Conservation (phyloP, 2,329 filamentous ascomycete genomes). For the Aspergillus viridinutans region DNA sequence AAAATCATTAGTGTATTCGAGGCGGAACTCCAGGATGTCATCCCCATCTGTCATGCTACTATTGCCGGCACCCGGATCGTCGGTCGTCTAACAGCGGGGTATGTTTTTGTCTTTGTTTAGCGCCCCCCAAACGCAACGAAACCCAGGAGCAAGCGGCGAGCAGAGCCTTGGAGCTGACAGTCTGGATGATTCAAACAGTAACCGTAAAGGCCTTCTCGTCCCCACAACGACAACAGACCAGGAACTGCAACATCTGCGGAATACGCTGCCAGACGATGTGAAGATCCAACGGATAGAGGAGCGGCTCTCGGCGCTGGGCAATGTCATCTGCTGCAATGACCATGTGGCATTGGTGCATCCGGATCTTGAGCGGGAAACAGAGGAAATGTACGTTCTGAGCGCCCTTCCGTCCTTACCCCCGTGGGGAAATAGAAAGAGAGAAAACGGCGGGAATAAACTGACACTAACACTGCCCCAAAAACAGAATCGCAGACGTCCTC, state of each 20-base stretch:
- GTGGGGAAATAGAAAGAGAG: not conserved
- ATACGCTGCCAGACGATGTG: slow-evolving; percentile 84
- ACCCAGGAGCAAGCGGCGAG: not conserved
- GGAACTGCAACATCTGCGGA: slow-evolving; percentile 94
- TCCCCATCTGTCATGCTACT: slow-evolving; percentile 93
- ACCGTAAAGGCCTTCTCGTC: slow-evolving; percentile 93
- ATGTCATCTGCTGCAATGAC: slow-evolving; percentile 95
- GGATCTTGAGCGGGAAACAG: slow-evolving; percentile 93
- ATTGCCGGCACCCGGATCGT: slow-evolving; percentile 97
- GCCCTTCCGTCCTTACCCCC: not conserved
- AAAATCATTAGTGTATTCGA: slow-evolving; percentile 72
- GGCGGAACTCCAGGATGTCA: slow-evolving; percentile 92
- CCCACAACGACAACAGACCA: slow-evolving; percentile 96
- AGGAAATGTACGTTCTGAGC: slow-evolving; percentile 65
- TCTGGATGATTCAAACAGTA: slow-evolving; percentile 49
- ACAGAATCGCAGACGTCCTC: slow-evolving; percentile 74
- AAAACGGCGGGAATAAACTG: not conserved
- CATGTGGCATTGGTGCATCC: slow-evolving; percentile 95
- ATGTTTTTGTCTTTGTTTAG: slow-evolving; percentile 29
- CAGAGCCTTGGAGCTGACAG: not conserved
- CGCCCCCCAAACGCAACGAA: not conserved
- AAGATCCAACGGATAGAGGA: slow-evolving; percentile 98
- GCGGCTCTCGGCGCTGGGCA: slow-evolving; percentile 88
- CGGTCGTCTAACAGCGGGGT: slow-evolving; percentile 89
- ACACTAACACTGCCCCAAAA: not conserved